Evolutionary conservation across 495 filamentous ascomycete genomes (phyloP).

Genomic region (Penicillium dipodomyicola): DNA sequence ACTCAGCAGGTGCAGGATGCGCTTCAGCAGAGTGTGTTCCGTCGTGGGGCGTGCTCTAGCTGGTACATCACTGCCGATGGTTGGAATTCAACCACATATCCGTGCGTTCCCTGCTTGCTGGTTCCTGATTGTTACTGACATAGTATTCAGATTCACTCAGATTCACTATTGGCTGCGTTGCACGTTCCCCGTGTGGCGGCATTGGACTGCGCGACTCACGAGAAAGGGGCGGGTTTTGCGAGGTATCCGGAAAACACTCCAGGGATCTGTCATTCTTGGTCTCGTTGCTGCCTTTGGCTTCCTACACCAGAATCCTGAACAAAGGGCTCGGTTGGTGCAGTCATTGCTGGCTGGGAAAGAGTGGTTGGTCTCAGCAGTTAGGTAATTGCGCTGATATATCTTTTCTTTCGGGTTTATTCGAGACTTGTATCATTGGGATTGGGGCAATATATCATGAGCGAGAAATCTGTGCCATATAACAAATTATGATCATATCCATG

Average conservation of each 20-base stretch:
- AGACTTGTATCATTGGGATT: too few species aligned
- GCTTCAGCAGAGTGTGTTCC: conserved; percentile 54
- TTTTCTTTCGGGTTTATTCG: neutral
- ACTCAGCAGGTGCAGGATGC: conserved; percentile 51
- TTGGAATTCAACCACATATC: conserved; percentile 60
- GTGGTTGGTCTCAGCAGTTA: conserved; percentile 14
- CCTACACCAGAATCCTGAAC: conserved; percentile 19
- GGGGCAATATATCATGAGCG: neutral
- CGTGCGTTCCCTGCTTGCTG: conserved; percentile 39
- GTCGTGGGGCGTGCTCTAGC: conserved; percentile 50
- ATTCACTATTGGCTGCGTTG: conserved; percentile 48
- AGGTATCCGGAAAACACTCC: conserved; percentile 16
- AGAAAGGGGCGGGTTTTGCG: conserved; percentile 39
- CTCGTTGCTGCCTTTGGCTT: conserved; percentile 21
- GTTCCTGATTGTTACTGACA: conserved; percentile 1
- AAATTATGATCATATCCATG: neutral
- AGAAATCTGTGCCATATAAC: neutral
- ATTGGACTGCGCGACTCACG: conserved; percentile 56
- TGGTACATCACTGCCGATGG: conserved; percentile 58
- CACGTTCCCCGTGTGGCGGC: conserved; percentile 54
- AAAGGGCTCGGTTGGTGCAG: conserved; percentile 16
- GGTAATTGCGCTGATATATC: neutral
- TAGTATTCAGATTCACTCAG: conserved; percentile 46
- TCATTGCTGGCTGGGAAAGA: conserved; percentile 16
- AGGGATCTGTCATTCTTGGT: conserved; percentile 20